These are phyloP conservation scores for Gyromitra esculenta DNA, from an alignment of 2,329 filamentous ascomycete species.

Conservation along the genomic window DNA sequence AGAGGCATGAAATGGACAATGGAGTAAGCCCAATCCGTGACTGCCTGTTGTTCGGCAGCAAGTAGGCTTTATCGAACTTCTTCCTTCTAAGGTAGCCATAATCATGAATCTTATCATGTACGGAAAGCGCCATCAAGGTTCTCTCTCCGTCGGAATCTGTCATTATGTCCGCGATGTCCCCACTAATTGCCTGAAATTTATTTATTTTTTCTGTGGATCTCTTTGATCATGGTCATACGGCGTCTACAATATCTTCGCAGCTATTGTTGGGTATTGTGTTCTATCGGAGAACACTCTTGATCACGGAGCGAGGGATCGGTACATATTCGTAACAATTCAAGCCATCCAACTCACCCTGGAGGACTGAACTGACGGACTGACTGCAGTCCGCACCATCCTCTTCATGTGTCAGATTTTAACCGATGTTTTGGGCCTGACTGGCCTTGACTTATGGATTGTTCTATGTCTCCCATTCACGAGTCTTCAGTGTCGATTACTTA, in stretches of 20 bases:
- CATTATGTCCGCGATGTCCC: constrained; percentile 24
- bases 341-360: constrained; percentile 1
- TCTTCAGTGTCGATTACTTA: neutral
- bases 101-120: constrained; percentile 24
- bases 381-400: constrained; percentile 12
- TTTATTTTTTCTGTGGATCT: constrained; percentile 19
- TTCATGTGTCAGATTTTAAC: constrained; percentile 36
- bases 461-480: neutral
- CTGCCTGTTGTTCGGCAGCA: constrained; percentile 29
- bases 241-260: constrained; percentile 25
- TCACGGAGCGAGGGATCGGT: constrained; percentile 24
- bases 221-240: constrained; percentile 27
- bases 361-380: neutral
- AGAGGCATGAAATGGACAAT: constrained; percentile 26
- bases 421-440: constrained; percentile 19
- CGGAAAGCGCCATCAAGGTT: constrained; percentile 16
- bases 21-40: constrained; percentile 38
- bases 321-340: constrained; percentile 1
- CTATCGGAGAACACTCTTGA: constrained; percentile 25
- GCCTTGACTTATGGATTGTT: constrained; percentile 14
- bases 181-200: constrained; percentile 7
- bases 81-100: neutral
- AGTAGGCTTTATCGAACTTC: constrained; percentile 36
- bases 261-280: constrained; percentile 30
- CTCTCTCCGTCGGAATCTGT: constrained; percentile 9